These are phyloP conservation scores for Zanthoxylum bungeanum DNA, from an alignment of 345 rosid species.

Conservation along the genomic window DNA sequence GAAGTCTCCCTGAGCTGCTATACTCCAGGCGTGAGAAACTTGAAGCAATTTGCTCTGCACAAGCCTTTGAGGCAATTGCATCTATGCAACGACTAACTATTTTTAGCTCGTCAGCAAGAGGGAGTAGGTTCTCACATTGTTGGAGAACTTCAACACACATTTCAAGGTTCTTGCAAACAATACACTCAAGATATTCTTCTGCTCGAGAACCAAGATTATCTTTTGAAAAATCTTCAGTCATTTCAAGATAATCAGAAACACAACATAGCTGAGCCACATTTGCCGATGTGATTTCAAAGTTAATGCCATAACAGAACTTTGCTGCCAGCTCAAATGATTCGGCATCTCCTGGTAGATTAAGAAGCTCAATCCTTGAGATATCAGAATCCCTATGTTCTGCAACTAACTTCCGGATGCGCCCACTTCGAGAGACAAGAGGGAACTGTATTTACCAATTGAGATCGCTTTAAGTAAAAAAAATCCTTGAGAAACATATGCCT, in stretches of 20 bases:
- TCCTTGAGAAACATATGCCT: not conserved
- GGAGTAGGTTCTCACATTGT: conserved; percentile 82
- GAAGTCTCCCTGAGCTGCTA: conserved; percentile 97
- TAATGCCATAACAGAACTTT: conserved; percentile 87
- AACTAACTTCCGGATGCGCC: conserved; percentile 73
- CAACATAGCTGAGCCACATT: conserved; percentile 89
- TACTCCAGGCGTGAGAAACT: conserved; percentile 95
- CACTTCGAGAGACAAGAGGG: conserved; percentile 90
- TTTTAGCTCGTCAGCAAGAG: conserved; percentile 88
- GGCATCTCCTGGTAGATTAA: conserved; percentile 87
- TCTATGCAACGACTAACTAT: conserved; percentile 81
- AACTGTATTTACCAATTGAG: conserved; percentile 51
- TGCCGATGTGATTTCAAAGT: conserved; percentile 82
- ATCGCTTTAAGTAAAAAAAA: too few species aligned
- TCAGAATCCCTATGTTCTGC: conserved; percentile 89
- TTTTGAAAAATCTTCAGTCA: conserved; percentile 86
- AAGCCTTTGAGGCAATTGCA: conserved; percentile 89
- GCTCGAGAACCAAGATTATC: conserved; percentile 86
- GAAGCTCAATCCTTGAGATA: conserved; percentile 85
- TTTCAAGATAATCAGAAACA: conserved; percentile 87
- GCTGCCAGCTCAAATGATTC: conserved; percentile 87
- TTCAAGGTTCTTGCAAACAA: conserved; percentile 88
- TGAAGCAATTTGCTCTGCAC: conserved; percentile 89
- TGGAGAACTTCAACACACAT: conserved; percentile 84
- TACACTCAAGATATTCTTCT: conserved; percentile 80